A percentile compares a stretch with the other conserved stretches of the same genome.
Conservation (phyloP, 257 asterid species). For the Handroanthus guayacan region DNA sequence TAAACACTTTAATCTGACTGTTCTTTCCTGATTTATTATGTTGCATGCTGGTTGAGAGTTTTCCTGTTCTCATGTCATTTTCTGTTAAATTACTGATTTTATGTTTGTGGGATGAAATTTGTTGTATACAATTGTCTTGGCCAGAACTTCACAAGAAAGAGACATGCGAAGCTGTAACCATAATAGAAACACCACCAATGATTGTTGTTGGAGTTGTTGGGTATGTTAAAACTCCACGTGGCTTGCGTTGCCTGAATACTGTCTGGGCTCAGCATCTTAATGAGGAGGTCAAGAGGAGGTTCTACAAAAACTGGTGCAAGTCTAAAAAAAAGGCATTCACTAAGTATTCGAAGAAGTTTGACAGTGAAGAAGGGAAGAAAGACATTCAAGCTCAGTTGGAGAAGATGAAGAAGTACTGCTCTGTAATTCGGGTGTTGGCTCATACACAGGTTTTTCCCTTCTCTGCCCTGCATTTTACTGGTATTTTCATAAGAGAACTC, state of each 20-base stretch:
- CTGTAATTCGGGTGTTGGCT: conserved; percentile 73
- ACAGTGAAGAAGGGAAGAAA: conserved; percentile 69
- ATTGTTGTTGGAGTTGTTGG: conserved; percentile 87
- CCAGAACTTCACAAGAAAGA: conserved; percentile 88
- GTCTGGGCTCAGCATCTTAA: conserved; percentile 88
- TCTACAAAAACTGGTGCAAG: conserved; percentile 80
- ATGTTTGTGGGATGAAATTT: background rate
- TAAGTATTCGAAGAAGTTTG: conserved; percentile 68
- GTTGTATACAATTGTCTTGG: background rate
- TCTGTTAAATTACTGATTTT: background rate
- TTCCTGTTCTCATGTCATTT: background rate
- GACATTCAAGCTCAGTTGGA: conserved; percentile 67
- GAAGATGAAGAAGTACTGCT: conserved; percentile 76
- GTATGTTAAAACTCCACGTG: conserved; percentile 79
- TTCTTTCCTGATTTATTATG: background rate
- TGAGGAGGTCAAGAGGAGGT: conserved; percentile 79
- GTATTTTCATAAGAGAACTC: no score
- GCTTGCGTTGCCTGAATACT: conserved; percentile 72
- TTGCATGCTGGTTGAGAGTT: background rate
- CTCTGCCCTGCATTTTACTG: background rate
- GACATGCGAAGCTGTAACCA: conserved; percentile 86
- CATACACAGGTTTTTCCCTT: conserved; percentile 70
- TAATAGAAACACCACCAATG: conserved; percentile 83
- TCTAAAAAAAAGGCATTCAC: conserved; percentile 80
- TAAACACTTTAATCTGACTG: background rate